Evolutionary conservation across 1,284 basidiomycete genomes (phyloP), one percentile per base, ranked within the genome.

Genomic region (Flammula alnicola): DNA sequence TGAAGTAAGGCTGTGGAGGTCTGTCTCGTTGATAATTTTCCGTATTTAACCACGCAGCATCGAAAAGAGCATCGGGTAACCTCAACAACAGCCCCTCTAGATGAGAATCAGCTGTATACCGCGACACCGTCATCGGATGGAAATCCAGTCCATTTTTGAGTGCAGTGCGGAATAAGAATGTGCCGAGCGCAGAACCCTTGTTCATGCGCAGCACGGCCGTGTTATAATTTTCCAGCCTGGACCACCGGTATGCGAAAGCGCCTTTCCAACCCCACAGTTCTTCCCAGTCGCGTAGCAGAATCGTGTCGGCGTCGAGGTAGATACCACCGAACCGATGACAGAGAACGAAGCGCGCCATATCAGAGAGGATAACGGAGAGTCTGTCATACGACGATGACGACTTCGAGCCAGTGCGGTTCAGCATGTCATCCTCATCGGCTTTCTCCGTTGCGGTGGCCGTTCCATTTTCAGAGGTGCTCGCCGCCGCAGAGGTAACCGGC

Each of bases 241-340:
- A 84, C 88, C 88, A 91, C 6, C 87, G 78, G 64, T 91, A 92
- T 1, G 88, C 88, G 60, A 91, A 91, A 25, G 87, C 86, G 12
- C 88, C 88, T 48, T 82, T 80, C 81, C 85, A 91, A 37, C 86
- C 86, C 86, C 87, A 92, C 3, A 92, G 71, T 60, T 91, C 88
- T 66, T 90, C 88, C 89, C 89, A 92, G 64, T 92, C 89, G 10
- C 88, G 79, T 3, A 91, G 71, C 56, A 92, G 77, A 50, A 92
- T 77, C 1, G 86, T 91, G 64, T 91, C 88, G 2, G 88, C 87
- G 58, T 92, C 89, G 47, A 92, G 79, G 60, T 91, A 92, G 47
- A 88, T 82, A 3, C 89, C 89, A 14, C 89, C 89, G 58, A 84
- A 91, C 9, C 86, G 83, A 66, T 92, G 85, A 43, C 85, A 88